Conservation (phyloP, 2,329 filamentous ascomycete genomes). For the Talaromyces atroroseus region DNA sequence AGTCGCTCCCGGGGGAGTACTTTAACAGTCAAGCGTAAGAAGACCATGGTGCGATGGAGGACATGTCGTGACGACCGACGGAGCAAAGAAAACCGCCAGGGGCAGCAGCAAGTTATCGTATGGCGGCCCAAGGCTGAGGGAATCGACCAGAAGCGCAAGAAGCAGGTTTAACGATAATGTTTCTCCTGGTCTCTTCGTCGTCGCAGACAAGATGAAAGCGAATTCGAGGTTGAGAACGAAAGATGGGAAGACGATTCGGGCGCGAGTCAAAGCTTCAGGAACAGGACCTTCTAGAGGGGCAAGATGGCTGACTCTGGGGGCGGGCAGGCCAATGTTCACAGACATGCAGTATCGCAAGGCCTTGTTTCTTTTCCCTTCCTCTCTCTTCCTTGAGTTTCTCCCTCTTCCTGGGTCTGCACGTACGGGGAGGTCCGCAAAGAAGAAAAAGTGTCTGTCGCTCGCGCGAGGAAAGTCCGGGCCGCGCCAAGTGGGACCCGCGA, state of each 20-base stretch:
- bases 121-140: background rate
- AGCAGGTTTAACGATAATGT: background rate
- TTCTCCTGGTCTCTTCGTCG: background rate
- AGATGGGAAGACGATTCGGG: background rate
- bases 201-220: background rate
- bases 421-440: no score
- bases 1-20: slow-evolving; percentile 27
- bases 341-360: background rate
- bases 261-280: background rate
- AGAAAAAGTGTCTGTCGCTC: background rate
- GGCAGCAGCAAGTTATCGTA: background rate
- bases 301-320: background rate
- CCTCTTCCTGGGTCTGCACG: no score
- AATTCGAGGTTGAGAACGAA: background rate
- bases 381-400: background rate
- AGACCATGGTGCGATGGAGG: slow-evolving; percentile 25
- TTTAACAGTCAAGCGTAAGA: slow-evolving; percentile 33
- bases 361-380: background rate
- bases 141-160: background rate
- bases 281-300: background rate
- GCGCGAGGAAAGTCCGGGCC: background rate
- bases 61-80: background rate
- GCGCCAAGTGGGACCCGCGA: background rate
- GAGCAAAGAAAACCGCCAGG: background rate
- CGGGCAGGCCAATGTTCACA: background rate